Evolutionary conservation across 441 rosid species (phyloP).

Genomic region (Biscutella laevigata): DNA sequence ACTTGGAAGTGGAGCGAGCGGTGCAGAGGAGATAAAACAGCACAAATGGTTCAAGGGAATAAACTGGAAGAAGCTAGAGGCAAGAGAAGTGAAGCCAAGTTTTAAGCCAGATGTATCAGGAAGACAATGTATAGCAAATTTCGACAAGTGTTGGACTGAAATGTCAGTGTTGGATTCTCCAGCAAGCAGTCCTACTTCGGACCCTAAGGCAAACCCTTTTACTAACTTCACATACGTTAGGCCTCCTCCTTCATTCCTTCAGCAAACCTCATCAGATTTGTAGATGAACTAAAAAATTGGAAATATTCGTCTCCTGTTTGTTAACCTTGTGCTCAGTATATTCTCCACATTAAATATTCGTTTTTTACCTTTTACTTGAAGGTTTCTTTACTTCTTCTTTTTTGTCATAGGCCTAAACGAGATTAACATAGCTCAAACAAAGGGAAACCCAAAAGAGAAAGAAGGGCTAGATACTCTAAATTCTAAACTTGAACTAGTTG

Average conservation of each 20-base stretch:
- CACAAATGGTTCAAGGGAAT: slow-evolving; percentile 51
- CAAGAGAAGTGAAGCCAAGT: slow-evolving; percentile 44
- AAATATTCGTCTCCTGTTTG: too few relatives aligned
- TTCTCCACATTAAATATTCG: too few relatives aligned
- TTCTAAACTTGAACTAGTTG: too few relatives aligned
- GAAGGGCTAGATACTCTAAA: too few relatives aligned
- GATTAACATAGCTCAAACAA: too few relatives aligned
- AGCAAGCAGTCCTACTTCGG: slow-evolving; percentile 38
- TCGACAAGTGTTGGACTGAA: slow-evolving; percentile 49
- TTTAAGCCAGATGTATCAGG: slow-evolving; percentile 44
- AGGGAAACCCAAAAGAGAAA: too few relatives aligned
- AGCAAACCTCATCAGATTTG: slow-evolving; percentile 11
- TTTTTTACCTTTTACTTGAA: too few relatives aligned
- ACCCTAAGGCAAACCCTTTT: slow-evolving; percentile 36
- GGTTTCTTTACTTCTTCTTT: too few relatives aligned
- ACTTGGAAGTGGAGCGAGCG: slow-evolving; percentile 43
- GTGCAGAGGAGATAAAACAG: slow-evolving; percentile 37
- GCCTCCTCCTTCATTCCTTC: slow-evolving; percentile 43
- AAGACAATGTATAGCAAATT: slow-evolving; percentile 46
- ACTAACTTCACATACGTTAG: slow-evolving; percentile 45
- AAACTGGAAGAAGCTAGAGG: slow-evolving; percentile 55
- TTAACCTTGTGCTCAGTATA: too few relatives aligned
- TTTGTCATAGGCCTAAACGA: too few relatives aligned
- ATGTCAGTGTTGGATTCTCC: slow-evolving; percentile 53
- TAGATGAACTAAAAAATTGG: background rate